Conservation (phyloP, 208 protist genomes). For the Phytomonas sp. region DNA sequence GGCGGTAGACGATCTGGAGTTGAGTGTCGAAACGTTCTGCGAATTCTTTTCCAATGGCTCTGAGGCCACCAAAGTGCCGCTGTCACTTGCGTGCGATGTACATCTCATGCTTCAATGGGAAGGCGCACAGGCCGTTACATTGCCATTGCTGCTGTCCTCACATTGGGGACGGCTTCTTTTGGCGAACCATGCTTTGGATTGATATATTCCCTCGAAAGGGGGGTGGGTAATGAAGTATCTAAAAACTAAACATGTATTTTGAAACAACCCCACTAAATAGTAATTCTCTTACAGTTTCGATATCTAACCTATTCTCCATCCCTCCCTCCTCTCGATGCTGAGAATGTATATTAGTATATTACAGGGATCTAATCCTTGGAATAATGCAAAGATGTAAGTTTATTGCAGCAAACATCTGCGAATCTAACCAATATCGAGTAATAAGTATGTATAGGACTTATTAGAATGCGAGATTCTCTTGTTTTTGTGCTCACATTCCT, state of each 20-base stretch:
- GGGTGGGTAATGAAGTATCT: not conserved
- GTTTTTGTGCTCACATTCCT: not conserved
- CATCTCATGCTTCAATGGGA: slow-evolving; percentile 58
- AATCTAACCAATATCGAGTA: not conserved
- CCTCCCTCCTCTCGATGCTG: not conserved
- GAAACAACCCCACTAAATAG: not conserved
- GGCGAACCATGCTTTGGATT: slow-evolving; percentile 19
- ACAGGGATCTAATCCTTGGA: not conserved
- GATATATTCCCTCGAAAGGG: not conserved
- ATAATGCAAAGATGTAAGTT: not conserved
- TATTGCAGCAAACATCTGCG: not conserved
- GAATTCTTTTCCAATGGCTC: not conserved
- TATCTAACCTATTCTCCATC: not conserved
- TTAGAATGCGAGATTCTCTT: not conserved
- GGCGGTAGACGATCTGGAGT: slow-evolving; percentile 1
- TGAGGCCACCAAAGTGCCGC: not conserved
- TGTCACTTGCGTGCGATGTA: slow-evolving; percentile 18
- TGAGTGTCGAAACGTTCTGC: not conserved
- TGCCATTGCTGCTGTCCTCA: slow-evolving; percentile 56
- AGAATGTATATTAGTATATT: not conserved
- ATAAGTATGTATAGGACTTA: not conserved
- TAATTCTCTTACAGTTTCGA: not conserved
- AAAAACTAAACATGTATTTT: not conserved
- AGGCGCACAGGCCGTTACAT: slow-evolving; percentile 24
- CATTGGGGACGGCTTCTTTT: slow-evolving; percentile 55